Evolutionary conservation across 345 rosid species (phyloP), one percentile per base, ranked within the genome.

Genomic region (Dovyalis caffra): DNA sequence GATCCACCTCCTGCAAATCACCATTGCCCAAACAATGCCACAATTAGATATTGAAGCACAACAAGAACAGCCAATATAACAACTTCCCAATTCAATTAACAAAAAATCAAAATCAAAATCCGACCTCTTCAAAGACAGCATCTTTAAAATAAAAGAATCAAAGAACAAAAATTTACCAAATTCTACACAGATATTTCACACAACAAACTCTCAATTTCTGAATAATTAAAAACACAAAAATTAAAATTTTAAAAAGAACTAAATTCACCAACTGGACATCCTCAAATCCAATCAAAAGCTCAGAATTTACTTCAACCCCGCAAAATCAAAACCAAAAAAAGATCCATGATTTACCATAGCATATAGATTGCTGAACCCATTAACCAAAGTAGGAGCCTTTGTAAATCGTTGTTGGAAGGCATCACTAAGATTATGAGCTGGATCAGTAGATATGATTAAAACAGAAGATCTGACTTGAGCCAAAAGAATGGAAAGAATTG

Each of bases 391-490:
- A 10, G 98, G 99, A 6, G 86, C 76, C 84, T 88, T 95, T 34
- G 97, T 89, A 83, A 96, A 96, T 15, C 98, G 92, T 70, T 96
- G 97, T 76, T 96, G 99, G 83, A 96, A 96, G 7, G 98, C 98
- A 76, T 96, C 97, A 83, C 98, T 96, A 84, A 96, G 98, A 83
- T 96, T 96, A 86, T 96, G 99, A 82, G 99, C 99, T 2, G 99
- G 99, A 73, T 96, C 99, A 57, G 99, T 96, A 83, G 99, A 96
- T 72, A 96, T 96, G 86, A 96, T 93, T 81, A 96, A 83, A 40
- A 96, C 99, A 38, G 99, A 93, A 76, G 97, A 76, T 82, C 99
- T 90, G 73, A 93, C 94, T 74, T 74, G 70, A 43, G 98, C 89
- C 67, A 96, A 81, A 58, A 93, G 90, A 79, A 92, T 89, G 47